Evolutionary conservation across 2,329 filamentous ascomycete species (phyloP), one percentile per base, ranked within the genome.

Genomic region (Diaporthe batatas): DNA sequence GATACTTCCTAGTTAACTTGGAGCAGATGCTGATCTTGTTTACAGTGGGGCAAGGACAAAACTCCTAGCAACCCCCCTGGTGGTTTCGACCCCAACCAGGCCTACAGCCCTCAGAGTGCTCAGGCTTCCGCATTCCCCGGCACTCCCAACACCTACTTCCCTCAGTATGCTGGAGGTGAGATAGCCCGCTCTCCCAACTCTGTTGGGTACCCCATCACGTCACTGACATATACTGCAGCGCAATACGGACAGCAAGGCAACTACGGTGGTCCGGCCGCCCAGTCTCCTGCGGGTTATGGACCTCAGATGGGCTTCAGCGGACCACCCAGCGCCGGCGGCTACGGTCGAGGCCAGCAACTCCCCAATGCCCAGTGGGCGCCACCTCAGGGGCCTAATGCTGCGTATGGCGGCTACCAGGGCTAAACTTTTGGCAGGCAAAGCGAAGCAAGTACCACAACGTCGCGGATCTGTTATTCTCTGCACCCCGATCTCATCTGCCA

Each of bases 1-100:
- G 44, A 36, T 51, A 68, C 25, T 54, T 64, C 70, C n/a, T 53
- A 72, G 18, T 65, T 25, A 10, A 53, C 6, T 53, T 79, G 85
- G 79, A 85, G 14, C 62, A 51, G 12, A 18, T 36, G 44, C 62
- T 65, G 47, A 65, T 51, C 79, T 74, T 77, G 77, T 75, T 77
- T 78, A 51, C 80, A 98, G 96, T 99, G 96, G 96, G 96, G 96
- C 82, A 99, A 99, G 86, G 96, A 99, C 84, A 97, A 98, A 85
- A 95, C 95, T 69, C 94, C 96, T 36, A 36, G 29, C 62, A 95
- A 91, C 78, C 90, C 91, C 77, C 82, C 84, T 75, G 93, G 62
- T 32, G 62, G 92, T 77, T 97, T 98, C 79, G 94, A 94, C 78
- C 96, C 93, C 81, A 91, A 93, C 78, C 92, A 89, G 78, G 89